Percentiles rank a stretch among this genome's conserved stretches.
Evolutionary conservation across 345 rosid genomes (phyloP).

Genomic region (Gossypium stocksii): DNA sequence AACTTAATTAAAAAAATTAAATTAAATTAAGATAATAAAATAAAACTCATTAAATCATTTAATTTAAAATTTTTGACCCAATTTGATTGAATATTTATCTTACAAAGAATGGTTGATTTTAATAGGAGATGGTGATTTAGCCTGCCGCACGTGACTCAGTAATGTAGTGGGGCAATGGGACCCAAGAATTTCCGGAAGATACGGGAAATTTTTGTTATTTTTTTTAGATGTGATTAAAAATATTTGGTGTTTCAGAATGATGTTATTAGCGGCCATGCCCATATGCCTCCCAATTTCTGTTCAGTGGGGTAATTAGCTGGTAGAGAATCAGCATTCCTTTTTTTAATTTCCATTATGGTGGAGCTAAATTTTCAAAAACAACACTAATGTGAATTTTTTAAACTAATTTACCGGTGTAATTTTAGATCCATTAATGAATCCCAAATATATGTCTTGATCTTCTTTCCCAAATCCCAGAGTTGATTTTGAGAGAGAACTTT

Average conservation of each 20-base stretch:
- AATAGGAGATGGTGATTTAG: neutral
- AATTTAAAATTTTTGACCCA: fast-evolving
- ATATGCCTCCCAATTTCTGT: conserved; percentile 1
- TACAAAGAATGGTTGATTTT: neutral
- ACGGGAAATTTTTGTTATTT: neutral
- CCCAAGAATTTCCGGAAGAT: conserved; percentile 15
- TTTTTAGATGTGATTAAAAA: too few relatives aligned
- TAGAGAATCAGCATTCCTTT: neutral
- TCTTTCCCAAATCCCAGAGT: too few relatives aligned
- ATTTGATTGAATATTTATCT: too few relatives aligned
- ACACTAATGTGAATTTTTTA: too few relatives aligned
- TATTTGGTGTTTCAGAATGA: too few relatives aligned
- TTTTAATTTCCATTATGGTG: neutral
- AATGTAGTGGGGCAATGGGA: neutral
- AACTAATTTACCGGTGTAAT: too few relatives aligned
- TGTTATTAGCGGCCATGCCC: neutral
- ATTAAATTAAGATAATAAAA: too few relatives aligned
- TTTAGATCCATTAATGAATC: too few relatives aligned
- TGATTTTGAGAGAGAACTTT: too few relatives aligned
- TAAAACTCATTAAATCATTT: fast-evolving
- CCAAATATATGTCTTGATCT: too few relatives aligned
- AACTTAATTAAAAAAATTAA: too few relatives aligned
- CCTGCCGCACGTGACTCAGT: neutral
- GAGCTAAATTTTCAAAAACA: neutral
- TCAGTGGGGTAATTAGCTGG: conserved; percentile 17